Conservation (phyloP, 2,329 filamentous ascomycete genomes). For the Tolypocladium tundrense region DNA sequence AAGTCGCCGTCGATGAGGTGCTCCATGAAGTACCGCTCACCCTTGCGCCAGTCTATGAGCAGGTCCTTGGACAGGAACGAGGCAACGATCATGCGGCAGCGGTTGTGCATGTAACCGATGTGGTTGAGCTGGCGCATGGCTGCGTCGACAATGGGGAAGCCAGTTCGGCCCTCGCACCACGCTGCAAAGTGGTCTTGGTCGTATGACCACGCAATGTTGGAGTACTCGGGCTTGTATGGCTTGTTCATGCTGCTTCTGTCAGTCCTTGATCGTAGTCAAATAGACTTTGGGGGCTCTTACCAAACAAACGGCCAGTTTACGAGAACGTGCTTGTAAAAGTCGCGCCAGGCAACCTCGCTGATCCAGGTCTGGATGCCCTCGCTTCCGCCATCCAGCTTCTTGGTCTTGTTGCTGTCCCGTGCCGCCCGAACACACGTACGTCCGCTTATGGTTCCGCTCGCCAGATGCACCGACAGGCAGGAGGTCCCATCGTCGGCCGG, state of each 20-base stretch:
- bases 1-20: conserved; percentile 71
- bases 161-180: conserved; percentile 67
- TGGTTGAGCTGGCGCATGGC: conserved; percentile 69
- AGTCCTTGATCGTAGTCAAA: background rate
- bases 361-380: conserved; percentile 65
- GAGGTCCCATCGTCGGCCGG: conserved; percentile 55
- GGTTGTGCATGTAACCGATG: conserved; percentile 74
- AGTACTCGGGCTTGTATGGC: conserved; percentile 69
- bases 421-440: conserved; percentile 57
- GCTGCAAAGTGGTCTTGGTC: conserved; percentile 55
- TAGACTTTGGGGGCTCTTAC: conserved; percentile 26
- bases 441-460: conserved; percentile 57
- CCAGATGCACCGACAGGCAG: conserved; percentile 60
- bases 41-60: conserved; percentile 72
- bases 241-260: conserved; percentile 39
- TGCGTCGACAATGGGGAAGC: conserved; percentile 76
- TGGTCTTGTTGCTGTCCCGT: conserved; percentile 49
- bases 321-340: conserved; percentile 82
- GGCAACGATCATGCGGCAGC: conserved; percentile 73
- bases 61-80: conserved; percentile 75
- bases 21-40: conserved; percentile 77
- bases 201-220: conserved; percentile 76
- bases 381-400: conserved; percentile 55
- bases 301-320: conserved; percentile 78
- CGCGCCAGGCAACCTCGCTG: conserved; percentile 74